Evolutionary conservation across 2,329 filamentous ascomycete species (phyloP).

Genomic region (Paramyrothecium roridum): DNA sequence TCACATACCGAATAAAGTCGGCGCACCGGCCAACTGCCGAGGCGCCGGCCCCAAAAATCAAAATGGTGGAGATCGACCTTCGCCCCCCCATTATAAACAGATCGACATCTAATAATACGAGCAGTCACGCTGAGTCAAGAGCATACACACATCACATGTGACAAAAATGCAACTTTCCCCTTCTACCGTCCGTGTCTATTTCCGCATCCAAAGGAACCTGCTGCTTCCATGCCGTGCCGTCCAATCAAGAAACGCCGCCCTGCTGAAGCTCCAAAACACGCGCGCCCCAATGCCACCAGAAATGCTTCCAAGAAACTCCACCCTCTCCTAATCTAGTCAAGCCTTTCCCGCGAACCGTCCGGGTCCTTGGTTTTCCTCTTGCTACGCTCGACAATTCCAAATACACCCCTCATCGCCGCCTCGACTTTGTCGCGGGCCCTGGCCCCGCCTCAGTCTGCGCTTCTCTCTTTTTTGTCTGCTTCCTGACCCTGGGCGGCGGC

Average conservation of each 20-base stretch:
- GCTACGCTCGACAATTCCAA: neutral
- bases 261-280: neutral
- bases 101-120: too few relatives aligned
- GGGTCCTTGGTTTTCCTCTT: neutral
- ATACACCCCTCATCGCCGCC: slow-evolving; percentile 17
- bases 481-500: slow-evolving; percentile 46
- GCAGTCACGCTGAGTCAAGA: too few relatives aligned
- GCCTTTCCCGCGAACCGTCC: neutral
- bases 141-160: too few relatives aligned
- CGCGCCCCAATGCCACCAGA: neutral
- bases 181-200: too few relatives aligned
- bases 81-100: neutral
- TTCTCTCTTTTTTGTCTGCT: slow-evolving; percentile 51
- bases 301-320: neutral
- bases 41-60: neutral
- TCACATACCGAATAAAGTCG: too few relatives aligned
- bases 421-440: slow-evolving; percentile 24
- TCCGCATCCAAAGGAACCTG: too few relatives aligned
- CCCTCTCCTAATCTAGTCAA: neutral
- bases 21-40: neutral
- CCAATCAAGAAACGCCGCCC: neutral
- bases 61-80: neutral
- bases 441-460: slow-evolving; percentile 26
- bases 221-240: neutral
- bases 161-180: too few relatives aligned